These are phyloP conservation scores for Brassica balearica DNA, from an alignment of 441 rosid species.

Conservation along the genomic window DNA sequence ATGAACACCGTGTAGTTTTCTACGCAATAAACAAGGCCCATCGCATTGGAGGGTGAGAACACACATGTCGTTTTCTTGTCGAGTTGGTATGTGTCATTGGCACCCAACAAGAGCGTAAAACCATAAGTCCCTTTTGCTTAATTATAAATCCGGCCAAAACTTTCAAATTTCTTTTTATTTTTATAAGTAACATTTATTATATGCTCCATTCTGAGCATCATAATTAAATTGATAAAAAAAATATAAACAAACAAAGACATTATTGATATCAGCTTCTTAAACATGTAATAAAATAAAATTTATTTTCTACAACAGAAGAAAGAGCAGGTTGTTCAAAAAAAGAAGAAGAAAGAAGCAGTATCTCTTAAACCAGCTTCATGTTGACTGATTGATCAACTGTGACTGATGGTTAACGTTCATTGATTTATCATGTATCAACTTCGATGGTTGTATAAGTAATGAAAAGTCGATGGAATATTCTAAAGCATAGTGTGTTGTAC, in stretches of 20 bases:
- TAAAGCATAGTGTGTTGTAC: neutral
- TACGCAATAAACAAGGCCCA: constrained; percentile 45
- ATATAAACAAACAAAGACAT: constrained; percentile 3
- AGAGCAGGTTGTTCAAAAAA: neutral
- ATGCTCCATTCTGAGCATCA: constrained; percentile 7
- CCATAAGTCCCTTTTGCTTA: constrained; percentile 50
- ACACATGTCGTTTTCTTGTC: constrained; percentile 51
- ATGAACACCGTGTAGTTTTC: constrained; percentile 51
- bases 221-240: constrained; percentile 14
- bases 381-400: neutral
- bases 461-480: constrained; percentile 22
- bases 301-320: neutral
- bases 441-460: constrained; percentile 4
- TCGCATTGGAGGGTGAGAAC: constrained; percentile 39
- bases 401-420: neutral
- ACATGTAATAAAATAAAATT: neutral
- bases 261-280: neutral
- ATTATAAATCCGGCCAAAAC: constrained; percentile 33
- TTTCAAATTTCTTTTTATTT: neutral
- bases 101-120: constrained; percentile 62
- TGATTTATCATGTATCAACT: neutral
- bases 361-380: constrained; percentile 1
- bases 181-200: neutral
- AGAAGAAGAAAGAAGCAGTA: neutral
- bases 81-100: constrained; percentile 77